Conservation (phyloP, 139 green algal species). For the Chlamydomonas incerta region DNA sequence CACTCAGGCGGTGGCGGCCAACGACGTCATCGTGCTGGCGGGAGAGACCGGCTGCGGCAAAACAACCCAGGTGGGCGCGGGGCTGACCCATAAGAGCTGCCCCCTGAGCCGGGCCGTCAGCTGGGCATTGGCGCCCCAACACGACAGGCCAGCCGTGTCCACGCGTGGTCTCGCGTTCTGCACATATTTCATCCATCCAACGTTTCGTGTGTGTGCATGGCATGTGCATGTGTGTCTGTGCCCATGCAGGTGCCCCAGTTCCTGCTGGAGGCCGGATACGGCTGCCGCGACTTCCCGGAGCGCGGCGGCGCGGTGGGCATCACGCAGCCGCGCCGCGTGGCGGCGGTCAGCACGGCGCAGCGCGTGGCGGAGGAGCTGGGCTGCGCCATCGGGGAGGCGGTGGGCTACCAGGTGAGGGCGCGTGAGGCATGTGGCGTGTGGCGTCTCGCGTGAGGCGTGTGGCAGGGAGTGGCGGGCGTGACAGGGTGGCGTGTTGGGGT, state of each 20-base stretch:
- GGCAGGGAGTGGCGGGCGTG: no score
- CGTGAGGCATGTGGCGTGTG: no score
- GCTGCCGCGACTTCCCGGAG: constrained; percentile 79
- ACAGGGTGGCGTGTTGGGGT: no score
- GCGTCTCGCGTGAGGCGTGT: no score
- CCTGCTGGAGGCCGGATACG: constrained; percentile 93
- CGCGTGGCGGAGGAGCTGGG: constrained; percentile 89
- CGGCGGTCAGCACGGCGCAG: constrained; percentile 84
- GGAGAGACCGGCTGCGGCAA: constrained; percentile 96
- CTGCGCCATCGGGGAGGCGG: constrained; percentile 71
- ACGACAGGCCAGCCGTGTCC: no score
- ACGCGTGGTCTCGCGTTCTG: no score
- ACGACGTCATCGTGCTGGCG: constrained; percentile 88
- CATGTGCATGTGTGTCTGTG: neutral
- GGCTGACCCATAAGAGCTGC: no score
- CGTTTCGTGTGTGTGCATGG: no score
- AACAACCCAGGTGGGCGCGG: constrained; percentile 89
- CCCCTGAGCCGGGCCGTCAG: no score
- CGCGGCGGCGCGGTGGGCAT: constrained; percentile 74
- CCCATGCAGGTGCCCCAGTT: constrained; percentile 92
- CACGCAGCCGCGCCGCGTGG: constrained; percentile 93
- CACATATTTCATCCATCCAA: neutral
- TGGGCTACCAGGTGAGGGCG: constrained; percentile 91
- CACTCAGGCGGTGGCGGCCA: constrained; percentile 57
- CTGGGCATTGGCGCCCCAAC: no score